phyloP scores from a whole-genome alignment of 257 asterid species.

The Solanum chilense region DNA sequence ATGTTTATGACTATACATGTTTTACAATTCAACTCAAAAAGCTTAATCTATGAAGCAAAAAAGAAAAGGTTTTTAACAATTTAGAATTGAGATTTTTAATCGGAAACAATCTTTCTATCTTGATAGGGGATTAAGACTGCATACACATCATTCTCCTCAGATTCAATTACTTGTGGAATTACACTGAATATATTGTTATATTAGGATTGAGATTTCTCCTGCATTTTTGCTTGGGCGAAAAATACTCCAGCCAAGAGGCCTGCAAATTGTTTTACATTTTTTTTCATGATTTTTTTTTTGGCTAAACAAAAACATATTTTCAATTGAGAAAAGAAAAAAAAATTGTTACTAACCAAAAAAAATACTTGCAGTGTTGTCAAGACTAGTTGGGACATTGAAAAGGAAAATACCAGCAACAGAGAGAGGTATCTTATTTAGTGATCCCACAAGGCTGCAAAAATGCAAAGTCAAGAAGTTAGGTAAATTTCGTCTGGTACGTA shows the following conservation, averaged over 20 bases:
- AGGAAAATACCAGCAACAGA: constrained; percentile 79
- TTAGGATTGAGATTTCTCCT: constrained; percentile 17
- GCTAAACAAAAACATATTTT: background rate
- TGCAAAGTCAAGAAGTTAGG: background rate
- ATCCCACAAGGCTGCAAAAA: constrained; percentile 73
- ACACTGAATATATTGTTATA: background rate
- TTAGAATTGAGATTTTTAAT: constrained; percentile 9
- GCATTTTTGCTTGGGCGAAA: constrained; percentile 81
- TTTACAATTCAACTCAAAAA: background rate
- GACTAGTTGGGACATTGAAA: constrained; percentile 68
- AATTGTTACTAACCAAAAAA: constrained; percentile 49
- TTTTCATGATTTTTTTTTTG: background rate
- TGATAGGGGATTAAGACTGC: background rate
- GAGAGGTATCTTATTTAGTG: constrained; percentile 86
- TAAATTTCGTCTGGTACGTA: background rate
- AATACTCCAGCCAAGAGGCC: constrained; percentile 84
- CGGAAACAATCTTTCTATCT: background rate
- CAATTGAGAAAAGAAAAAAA: background rate
- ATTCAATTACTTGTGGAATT: background rate
- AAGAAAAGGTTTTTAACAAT: background rate
- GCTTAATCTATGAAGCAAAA: background rate
- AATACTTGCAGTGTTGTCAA: constrained; percentile 72
- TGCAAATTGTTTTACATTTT: constrained; percentile 4
- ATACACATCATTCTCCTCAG: background rate
- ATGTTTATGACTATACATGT: background rate